Percentiles rank a stretch among this genome's conserved stretches.
Evolutionary conservation across 306 rosid species (phyloP).

Genomic region (Dryas drummondii): DNA sequence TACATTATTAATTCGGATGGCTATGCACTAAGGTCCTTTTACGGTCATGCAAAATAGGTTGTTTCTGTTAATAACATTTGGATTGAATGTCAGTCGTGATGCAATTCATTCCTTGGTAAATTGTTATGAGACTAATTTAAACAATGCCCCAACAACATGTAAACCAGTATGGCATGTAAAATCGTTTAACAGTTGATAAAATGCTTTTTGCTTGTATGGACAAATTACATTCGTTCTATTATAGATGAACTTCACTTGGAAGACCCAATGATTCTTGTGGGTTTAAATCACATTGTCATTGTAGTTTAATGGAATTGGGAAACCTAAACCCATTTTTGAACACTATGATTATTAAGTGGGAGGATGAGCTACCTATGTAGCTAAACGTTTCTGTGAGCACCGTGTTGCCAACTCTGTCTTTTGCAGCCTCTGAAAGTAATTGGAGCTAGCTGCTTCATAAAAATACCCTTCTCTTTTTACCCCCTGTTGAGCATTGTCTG

Average conservation of each 20-base stretch:
- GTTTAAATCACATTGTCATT: not conserved
- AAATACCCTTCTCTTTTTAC: not conserved
- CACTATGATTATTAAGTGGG: not conserved
- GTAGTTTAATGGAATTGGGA: not conserved
- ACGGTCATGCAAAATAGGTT: not conserved
- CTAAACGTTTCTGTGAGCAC: not conserved
- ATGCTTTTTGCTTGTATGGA: not conserved
- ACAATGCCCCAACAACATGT: not conserved
- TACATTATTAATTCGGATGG: not conserved
- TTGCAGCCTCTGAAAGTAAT: not conserved
- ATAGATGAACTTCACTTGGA: not conserved
- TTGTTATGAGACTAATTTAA: not conserved
- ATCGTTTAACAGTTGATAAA: not conserved
- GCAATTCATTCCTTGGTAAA: not conserved
- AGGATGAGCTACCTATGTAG: not conserved
- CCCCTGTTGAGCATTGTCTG: not conserved
- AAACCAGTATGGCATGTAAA: not conserved
- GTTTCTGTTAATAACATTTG: not conserved
- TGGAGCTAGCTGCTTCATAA: not conserved
- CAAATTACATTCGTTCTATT: not conserved
- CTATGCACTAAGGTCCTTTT: not conserved
- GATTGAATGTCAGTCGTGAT: not conserved
- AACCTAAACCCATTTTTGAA: not conserved
- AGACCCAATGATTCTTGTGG: not conserved
- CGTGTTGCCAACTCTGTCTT: not conserved